Evolutionary conservation across 106 monocot genomes (phyloP).

Genomic region (Narthecium ossifragum): DNA sequence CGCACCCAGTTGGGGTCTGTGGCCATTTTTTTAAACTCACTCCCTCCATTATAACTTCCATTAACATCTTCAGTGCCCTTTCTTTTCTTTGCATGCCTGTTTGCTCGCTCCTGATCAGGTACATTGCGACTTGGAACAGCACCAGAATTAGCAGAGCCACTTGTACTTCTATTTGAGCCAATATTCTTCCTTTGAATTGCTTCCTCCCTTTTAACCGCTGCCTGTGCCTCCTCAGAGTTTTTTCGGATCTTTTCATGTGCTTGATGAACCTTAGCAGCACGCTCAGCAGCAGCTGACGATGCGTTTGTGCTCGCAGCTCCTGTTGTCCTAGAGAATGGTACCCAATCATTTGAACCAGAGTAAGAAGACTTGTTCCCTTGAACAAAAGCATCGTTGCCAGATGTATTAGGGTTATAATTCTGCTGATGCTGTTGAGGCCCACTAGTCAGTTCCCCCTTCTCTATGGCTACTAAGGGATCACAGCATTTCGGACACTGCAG

Average conservation of each 20-base stretch:
- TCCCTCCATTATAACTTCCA: not conserved
- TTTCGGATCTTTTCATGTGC: constrained; percentile 52
- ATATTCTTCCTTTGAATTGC: constrained; percentile 17
- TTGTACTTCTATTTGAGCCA: constrained; percentile 4
- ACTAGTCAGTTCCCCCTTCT: constrained; percentile 20
- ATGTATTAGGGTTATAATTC: not conserved
- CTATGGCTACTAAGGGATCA: constrained; percentile 58
- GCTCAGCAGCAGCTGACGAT: constrained; percentile 47
- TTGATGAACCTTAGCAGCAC: constrained; percentile 53
- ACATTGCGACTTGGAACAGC: not conserved
- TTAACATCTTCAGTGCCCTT: constrained; percentile 17
- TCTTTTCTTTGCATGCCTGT: constrained; percentile 14
- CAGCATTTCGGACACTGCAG: constrained; percentile 69
- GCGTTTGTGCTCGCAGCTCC: constrained; percentile 47
- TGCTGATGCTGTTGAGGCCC: constrained; percentile 22
- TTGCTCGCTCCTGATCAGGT: not conserved
- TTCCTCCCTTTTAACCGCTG: constrained; percentile 47
- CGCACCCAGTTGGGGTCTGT: constrained; percentile 8
- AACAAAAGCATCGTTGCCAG: constrained; percentile 7
- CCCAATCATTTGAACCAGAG: no score
- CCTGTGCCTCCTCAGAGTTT: constrained; percentile 51
- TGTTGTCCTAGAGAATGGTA: constrained; percentile 38
- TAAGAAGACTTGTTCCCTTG: constrained; percentile 6
- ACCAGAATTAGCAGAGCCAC: constrained; percentile 11
- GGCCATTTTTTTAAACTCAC: not conserved